Base-by-base conservation (phyloP, 192 early-diverging fungal species). In the Glomus cerebriforme region DNA sequence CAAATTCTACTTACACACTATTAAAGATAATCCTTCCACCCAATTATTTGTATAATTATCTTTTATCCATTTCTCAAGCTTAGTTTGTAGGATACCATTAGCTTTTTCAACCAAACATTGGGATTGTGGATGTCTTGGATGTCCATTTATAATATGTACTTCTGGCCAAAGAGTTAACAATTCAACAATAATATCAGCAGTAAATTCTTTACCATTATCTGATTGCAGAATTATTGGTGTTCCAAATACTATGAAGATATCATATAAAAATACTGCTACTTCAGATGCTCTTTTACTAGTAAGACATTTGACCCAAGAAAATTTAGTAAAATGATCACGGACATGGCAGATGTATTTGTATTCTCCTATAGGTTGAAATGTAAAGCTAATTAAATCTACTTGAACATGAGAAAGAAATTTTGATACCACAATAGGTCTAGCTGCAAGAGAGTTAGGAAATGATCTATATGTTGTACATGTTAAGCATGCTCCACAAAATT, bases 231-330 rank as follows among this genome's bases (percentile, higher is more conserved):
- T n/a, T n/a, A n/a, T n/a, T 35, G 12, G 65, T 19, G 27, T 22
- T 2, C 7, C 65, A 27, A 67, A 69, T 32, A 34, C 37, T 69
- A 8, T 37, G 29, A 67, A 67, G 17, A 67, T 67, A 15, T 67
- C 34, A 32, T 69, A 37, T 15, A 69, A 31, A 37, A 69, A 32
- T 69, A 37, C 32, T 69, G 67, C 34, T 37, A 69, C 67, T 69
- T 32, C n/a, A 13, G 31, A 34, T 7, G 65, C 65, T 1, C 27
- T 4, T 27, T 67, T 31, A 4, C 34, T 67, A 24, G 27, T 67
- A 35, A 69, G 29, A n/a, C 34, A 39, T 37, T 3, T 22, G 0
- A 32, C 35, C 67, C 7, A 69, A 32, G 31, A 69, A 17, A 32
- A 69, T 17, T 13, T 26, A 39, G 67, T 68, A 10, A 68, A 68